Conservation (phyloP, 768 basidiomycete genomes). For the Pulveroboletus ravenelii region DNA sequence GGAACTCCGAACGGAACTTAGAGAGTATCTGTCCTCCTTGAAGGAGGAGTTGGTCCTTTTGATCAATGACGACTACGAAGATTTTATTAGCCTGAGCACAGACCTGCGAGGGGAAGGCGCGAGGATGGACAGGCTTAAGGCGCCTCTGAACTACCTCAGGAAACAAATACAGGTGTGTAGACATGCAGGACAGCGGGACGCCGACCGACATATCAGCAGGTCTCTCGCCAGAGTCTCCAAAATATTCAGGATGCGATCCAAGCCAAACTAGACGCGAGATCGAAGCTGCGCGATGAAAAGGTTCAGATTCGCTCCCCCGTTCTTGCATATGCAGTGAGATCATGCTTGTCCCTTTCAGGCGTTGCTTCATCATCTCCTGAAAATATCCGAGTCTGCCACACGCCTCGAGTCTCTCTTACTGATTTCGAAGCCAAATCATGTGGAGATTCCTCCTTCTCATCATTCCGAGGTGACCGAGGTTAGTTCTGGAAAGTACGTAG, state of each 20-base stretch:
- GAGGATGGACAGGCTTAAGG: conserved; percentile 61
- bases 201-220: conserved; percentile 27
- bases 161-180: conserved; percentile 57
- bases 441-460: conserved; percentile 30
- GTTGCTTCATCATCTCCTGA: conserved; percentile 79
- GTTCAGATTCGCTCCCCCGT: conserved; percentile 25
- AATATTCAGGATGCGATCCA: conserved; percentile 70
- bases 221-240: conserved; percentile 59
- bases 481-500: conserved; percentile 35
- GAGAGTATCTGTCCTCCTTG: conserved; percentile 75
- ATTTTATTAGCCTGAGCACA: conserved; percentile 93
- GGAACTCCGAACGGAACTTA: conserved; percentile 82
- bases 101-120: conserved; percentile 83
- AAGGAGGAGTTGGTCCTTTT: conserved; percentile 93
- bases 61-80: conserved; percentile 98
- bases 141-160: conserved; percentile 61
- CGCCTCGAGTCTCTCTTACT: conserved; percentile 83
- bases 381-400: conserved; percentile 86
- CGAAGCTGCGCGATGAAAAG: conserved; percentile 82
- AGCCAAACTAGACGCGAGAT: conserved; percentile 69
- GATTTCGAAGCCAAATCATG: conserved; percentile 46
- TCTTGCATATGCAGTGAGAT: neutral
- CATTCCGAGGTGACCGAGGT: conserved; percentile 23
- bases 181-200: neutral
- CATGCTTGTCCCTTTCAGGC: conserved; percentile 43